Conservation (phyloP, 306 rosid genomes). For the Gastrolobium bilobum region DNA sequence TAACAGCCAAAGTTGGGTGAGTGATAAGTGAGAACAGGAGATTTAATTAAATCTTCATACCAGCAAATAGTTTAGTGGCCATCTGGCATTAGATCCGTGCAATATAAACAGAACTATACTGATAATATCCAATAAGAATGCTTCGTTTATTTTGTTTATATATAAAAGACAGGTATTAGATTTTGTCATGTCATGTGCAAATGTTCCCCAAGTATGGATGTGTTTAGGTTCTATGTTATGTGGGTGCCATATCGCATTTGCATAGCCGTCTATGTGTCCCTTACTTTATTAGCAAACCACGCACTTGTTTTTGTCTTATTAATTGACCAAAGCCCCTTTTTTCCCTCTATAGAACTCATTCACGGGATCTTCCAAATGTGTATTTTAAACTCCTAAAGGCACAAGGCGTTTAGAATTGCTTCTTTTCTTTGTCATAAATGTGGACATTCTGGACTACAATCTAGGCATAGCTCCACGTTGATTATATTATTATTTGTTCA, state of each 20-base stretch:
- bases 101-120: slow-evolving; percentile 22
- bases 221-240: slow-evolving; percentile 52
- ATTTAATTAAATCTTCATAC: background rate
- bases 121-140: slow-evolving; percentile 31
- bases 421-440: slow-evolving; percentile 26
- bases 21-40: background rate
- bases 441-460: slow-evolving; percentile 59
- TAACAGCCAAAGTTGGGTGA: slow-evolving; percentile 13
- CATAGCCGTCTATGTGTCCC: slow-evolving; percentile 59
- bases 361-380: slow-evolving; percentile 54
- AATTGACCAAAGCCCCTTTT: slow-evolving; percentile 59
- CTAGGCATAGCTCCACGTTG: slow-evolving; percentile 56
- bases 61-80: slow-evolving; percentile 13
- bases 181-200: slow-evolving; percentile 66
- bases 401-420: slow-evolving; percentile 33
- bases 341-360: slow-evolving; percentile 43
- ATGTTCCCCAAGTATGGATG: slow-evolving; percentile 54
- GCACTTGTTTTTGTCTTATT: slow-evolving; percentile 66
- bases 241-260: slow-evolving; percentile 54
- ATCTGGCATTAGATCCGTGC: slow-evolving; percentile 41
- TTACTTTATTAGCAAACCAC: slow-evolving; percentile 54
- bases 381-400: slow-evolving; percentile 33
- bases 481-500: slow-evolving; percentile 2
- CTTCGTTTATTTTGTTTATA: background rate
- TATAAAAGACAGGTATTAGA: slow-evolving; percentile 29